Evolutionary conservation across 768 basidiomycete species (phyloP).

Genomic region (Rhizopogon vesiculosus): DNA sequence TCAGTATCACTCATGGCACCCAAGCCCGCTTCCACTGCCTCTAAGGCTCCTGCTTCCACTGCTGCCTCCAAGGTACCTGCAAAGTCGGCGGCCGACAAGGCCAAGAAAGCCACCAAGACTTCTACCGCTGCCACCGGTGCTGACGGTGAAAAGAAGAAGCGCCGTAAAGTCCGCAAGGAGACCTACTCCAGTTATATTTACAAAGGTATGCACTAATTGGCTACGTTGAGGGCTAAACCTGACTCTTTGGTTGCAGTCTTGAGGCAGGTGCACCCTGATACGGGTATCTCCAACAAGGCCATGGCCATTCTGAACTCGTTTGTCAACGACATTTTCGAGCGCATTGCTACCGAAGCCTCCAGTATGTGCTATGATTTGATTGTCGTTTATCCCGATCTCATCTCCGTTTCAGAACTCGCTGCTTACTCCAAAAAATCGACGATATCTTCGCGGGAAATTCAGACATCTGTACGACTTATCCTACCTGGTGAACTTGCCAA

Average conservation of each 20-base stretch:
- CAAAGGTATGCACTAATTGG: slow-evolving; percentile 50
- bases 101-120: slow-evolving; percentile 59
- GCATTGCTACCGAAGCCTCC: slow-evolving; percentile 85
- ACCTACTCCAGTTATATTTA: slow-evolving; percentile 95
- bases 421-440: slow-evolving; percentile 99
- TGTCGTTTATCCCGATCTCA: background rate
- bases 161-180: slow-evolving; percentile 85
- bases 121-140: slow-evolving; percentile 44
- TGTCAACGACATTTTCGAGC: slow-evolving; percentile 93
- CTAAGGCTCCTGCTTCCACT: slow-evolving; percentile 52
- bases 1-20: slow-evolving; percentile 43
- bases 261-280: slow-evolving; percentile 97
- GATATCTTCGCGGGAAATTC: slow-evolving; percentile 97
- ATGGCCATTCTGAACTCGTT: slow-evolving; percentile 92
- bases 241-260: slow-evolving; percentile 49
- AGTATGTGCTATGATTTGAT: slow-evolving; percentile 42
- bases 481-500: slow-evolving; percentile 97
- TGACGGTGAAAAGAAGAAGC: slow-evolving; percentile 83
- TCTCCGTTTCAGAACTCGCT: slow-evolving; percentile 66
- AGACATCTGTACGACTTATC: slow-evolving; percentile 92
- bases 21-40: slow-evolving; percentile 81
- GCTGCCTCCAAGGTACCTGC: slow-evolving; percentile 38
- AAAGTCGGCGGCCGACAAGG: slow-evolving; percentile 32
- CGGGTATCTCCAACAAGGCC: slow-evolving; percentile 97
- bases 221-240: background rate